These are phyloP conservation scores for Aureobasidium melanogenum DNA, from an alignment of 2,329 filamentous ascomycete species.

Conservation along the genomic window DNA sequence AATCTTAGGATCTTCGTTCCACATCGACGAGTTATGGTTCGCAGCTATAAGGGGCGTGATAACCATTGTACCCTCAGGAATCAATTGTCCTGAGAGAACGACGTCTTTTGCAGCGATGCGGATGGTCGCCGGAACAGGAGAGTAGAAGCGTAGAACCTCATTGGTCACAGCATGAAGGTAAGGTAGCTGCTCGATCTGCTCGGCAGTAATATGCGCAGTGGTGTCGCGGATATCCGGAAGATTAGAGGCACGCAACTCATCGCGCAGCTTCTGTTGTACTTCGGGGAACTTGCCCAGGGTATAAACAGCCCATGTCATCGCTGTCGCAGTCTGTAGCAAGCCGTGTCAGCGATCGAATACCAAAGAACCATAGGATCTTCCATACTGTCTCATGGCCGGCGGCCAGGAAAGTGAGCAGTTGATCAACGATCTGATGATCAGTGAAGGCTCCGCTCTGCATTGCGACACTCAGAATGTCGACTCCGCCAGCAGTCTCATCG, in stretches of 20 bases:
- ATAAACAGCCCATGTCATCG: conserved; percentile 68
- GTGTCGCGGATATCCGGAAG: conserved; percentile 28
- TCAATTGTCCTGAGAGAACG: conserved; percentile 21
- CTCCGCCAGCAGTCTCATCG: conserved; percentile 15
- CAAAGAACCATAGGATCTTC: not conserved
- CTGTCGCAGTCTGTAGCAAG: conserved; percentile 48
- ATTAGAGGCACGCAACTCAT: conserved; percentile 51
- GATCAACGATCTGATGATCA: conserved; percentile 44
- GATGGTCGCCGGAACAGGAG: conserved; percentile 16
- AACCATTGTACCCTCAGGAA: conserved; percentile 32
- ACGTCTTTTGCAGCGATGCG: conserved; percentile 16
- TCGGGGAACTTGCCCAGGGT: conserved; percentile 57
- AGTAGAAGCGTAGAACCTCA: conserved; percentile 20
- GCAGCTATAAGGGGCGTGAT: conserved; percentile 34
- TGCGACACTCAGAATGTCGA: conserved; percentile 40
- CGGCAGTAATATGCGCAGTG: conserved; percentile 34
- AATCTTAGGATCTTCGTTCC: conserved; percentile 33
- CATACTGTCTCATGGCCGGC: conserved; percentile 57
- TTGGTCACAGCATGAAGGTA: conserved; percentile 39
- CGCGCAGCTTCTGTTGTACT: conserved; percentile 57
- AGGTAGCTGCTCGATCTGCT: conserved; percentile 34
- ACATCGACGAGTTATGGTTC: conserved; percentile 34
- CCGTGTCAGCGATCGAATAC: not conserved
- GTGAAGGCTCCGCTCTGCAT: conserved; percentile 46
- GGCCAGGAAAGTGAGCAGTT: conserved; percentile 48